Evolutionary conservation across 2,329 filamentous ascomycete species (phyloP), one percentile per base, ranked within the genome.

Genomic region (Apiospora phragmitis): DNA sequence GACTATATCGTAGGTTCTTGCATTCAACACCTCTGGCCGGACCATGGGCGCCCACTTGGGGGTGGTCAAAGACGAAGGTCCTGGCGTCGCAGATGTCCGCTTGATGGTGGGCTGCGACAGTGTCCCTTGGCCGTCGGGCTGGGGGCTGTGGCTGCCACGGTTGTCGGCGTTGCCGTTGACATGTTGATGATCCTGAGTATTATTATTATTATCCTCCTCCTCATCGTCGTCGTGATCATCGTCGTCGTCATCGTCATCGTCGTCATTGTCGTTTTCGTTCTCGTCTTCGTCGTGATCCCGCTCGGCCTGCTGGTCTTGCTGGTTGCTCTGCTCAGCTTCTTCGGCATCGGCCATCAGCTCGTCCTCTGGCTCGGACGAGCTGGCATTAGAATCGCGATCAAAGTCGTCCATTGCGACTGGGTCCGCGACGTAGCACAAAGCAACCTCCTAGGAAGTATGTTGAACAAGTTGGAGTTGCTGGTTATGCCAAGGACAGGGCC

Each of bases 1-100:
- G 1, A 97, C 92, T 72, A 99, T 97, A 79, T 99, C 96, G 84
- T 98, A 99, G 2, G 92, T 89, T 51, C 87, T 85, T 18, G 96
- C 95, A 1, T 88, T 91, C 67, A 97, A 84, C n/a, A 91, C 93
- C 78, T 97, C 94, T 14, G 91, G 87, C 0, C 93, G 90, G n/a
- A 94, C 87, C 67, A 84, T 86, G 0, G 91, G 92, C 66, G 88
- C 90, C 76, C 80, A 85, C 72, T 75, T 79, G 59, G 76, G 80
- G 83, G 78, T 79, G 1, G 73, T 67, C 42, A 74, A 73, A 18
- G 41, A 16, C n/a, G 38, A 67, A 24, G 78, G 77, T 7, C 74
- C 75, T 1, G 79, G 77, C 1, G 81, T 80, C 35, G 79, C 78
- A 6, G 81, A 79, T 38, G 77, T 77, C 59, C 76, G 75, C 42